Conservation (phyloP, 495 filamentous ascomycete genomes). For the Penicillium steckii region DNA sequence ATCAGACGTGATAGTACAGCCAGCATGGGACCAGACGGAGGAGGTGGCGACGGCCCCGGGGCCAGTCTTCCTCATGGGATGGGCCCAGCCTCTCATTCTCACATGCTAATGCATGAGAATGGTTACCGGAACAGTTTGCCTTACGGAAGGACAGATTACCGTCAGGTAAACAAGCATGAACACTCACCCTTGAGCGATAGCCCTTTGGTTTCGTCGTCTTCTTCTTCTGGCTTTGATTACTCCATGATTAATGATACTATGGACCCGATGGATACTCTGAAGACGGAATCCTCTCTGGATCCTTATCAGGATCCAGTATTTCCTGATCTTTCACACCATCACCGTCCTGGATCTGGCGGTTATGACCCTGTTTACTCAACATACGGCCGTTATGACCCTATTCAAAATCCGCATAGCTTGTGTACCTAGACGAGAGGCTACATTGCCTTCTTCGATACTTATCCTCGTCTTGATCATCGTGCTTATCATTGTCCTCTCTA, state of each 20-base stretch:
- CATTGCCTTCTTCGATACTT: conserved; percentile 3
- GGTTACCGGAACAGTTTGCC: conserved; percentile 32
- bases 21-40: conserved; percentile 69
- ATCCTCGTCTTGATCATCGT: too few relatives aligned
- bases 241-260: conserved; percentile 40
- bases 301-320: conserved; percentile 37
- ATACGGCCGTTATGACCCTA: conserved; percentile 33
- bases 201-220: conserved; percentile 44
- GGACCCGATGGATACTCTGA: conserved; percentile 43
- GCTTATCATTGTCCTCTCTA: too few relatives aligned
- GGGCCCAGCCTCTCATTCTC: conserved; percentile 33
- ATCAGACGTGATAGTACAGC: conserved; percentile 70
- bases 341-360: conserved; percentile 26
- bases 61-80: conserved; percentile 33
- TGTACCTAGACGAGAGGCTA: conserved; percentile 26
- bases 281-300: conserved; percentile 31
- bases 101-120: conserved; percentile 39
- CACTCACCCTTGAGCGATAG: conserved; percentile 43
- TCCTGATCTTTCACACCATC: conserved; percentile 17
- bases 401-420: conserved; percentile 34
- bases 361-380: conserved; percentile 39
- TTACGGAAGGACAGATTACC: conserved; percentile 37
- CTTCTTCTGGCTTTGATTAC: conserved; percentile 42
- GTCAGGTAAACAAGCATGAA: conserved; percentile 33
- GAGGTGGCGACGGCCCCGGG: conserved; percentile 36